These are phyloP conservation scores for Craspedostauros australis DNA, from an alignment of 108 stramenopile species.

Conservation along the genomic window DNA sequence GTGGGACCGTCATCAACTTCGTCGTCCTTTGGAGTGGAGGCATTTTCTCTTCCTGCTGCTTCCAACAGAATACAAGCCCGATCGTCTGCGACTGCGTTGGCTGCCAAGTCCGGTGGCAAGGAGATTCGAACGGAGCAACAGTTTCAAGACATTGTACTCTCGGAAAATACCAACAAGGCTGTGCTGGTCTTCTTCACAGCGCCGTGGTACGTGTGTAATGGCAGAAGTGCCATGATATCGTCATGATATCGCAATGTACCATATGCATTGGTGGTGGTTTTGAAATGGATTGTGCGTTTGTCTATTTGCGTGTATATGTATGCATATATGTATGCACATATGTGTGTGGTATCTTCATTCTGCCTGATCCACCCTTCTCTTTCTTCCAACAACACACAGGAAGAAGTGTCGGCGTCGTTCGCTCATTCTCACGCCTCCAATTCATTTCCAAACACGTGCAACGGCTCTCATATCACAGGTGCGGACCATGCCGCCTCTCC, in stretches of 20 bases:
- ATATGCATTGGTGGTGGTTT: neutral
- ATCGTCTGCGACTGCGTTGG: no score
- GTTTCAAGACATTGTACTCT: constrained; percentile 49
- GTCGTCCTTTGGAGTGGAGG: no score
- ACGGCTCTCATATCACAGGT: constrained; percentile 9
- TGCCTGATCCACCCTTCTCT: neutral
- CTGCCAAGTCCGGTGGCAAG: constrained; percentile 72
- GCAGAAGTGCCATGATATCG: no score
- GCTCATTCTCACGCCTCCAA: neutral
- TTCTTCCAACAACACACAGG: neutral
- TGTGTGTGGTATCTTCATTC: neutral
- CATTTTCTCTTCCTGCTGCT: no score
- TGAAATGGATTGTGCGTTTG: neutral
- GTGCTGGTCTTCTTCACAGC: constrained; percentile 74
- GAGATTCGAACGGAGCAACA: constrained; percentile 48
- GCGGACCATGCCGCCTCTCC: constrained; percentile 74
- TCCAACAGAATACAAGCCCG: no score
- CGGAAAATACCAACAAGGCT: constrained; percentile 20
- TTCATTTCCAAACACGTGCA: neutral
- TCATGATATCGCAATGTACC: no score
- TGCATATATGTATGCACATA: neutral
- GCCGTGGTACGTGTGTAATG: constrained; percentile 49
- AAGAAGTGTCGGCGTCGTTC: no score
- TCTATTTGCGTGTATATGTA: neutral
- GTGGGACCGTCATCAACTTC: no score